Base-by-base conservation (phyloP, 1,284 basidiomycete species). In the Ceratobasidium sp. region DNA sequence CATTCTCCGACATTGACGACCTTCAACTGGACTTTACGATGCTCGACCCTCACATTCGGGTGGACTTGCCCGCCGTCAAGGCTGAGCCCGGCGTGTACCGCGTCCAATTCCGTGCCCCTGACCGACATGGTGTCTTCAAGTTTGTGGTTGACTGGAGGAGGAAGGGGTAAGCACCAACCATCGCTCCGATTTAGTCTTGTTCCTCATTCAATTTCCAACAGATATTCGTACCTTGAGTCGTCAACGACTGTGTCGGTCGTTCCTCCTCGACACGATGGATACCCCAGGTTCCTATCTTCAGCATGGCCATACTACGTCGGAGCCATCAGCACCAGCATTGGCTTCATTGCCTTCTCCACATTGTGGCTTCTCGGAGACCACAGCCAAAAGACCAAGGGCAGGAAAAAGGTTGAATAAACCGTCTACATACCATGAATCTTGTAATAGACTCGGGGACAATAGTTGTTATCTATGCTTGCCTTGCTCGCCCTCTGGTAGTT, bases 91-190 rank as follows among this genome's bases (percentile, higher is more conserved):
- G 88, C 34, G 85, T 84, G 72, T 98, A 95, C 80, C 83, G 84
- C 10, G 85, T 89, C 2, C 86, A 85, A 1, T 96, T 99, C 86
- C 87, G 87, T 47, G 88, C 90, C 2, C 96, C 96, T 2, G 96
- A 98, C 80, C 83, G 94, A 69, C 97, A 99, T 77, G 96, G 97
- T 50, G 97, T 99, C 13, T 99, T 97, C 86, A 98, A 98, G 77
- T 96, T 99, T 77, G 83, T 93, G 29, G 81, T 98, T 50, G 86
- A 96, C 79, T 90, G 94, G 81, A 93, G 92, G 77, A 88, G 96
- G 67, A 88, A 87, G 76, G 96, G 96, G 84, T 93, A 74, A 76
- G 87, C 77, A 15, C 15, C 7, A n/a, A n/a, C 1, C n/a, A 20
- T 29, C 10, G 15, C 17, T 25, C 3, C 5, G 3, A 64, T 62